Percentiles rank a stretch among this genome's conserved stretches.
These are phyloP conservation scores for Leptodontidium sp. DNA, from an alignment of 2,329 filamentous ascomycete genomes.

Conservation along the genomic window DNA sequence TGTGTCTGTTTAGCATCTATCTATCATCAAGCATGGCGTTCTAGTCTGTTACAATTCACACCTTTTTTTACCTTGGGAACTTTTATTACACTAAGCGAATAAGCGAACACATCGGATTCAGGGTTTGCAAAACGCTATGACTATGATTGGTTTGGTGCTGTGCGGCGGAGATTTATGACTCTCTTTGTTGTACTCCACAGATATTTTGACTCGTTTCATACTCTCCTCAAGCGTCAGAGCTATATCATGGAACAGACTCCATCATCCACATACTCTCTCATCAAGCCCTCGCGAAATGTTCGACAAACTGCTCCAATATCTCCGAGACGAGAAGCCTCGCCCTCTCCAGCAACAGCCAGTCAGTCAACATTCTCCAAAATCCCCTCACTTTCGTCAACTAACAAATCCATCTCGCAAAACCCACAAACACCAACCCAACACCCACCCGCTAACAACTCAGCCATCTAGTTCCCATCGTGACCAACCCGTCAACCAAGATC, in stretches of 20 bases:
- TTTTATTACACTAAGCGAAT: background rate
- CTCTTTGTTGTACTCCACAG: no score
- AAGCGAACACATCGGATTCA: background rate
- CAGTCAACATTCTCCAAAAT: background rate
- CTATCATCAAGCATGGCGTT: background rate
- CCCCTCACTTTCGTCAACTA: background rate
- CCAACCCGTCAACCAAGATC: constrained; percentile 32
- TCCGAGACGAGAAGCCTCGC: background rate
- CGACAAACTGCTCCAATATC: constrained; percentile 9
- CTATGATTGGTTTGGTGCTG: background rate
- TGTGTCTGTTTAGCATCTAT: constrained; percentile 6
- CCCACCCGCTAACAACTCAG: constrained; percentile 35
- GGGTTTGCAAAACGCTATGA: background rate
- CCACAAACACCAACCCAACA: background rate
- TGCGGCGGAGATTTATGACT: background rate
- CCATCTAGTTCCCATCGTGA: constrained; percentile 26
- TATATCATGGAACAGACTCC: background rate
- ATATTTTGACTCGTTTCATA: background rate
- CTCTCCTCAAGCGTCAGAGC: background rate
- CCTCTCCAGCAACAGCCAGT: background rate
- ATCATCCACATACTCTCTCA: background rate
- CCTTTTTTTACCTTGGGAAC: background rate
- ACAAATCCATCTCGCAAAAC: background rate
- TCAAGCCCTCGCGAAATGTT: background rate
- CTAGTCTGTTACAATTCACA: background rate